Evolutionary conservation across 768 basidiomycete species (phyloP).

Genomic region (Agaricus bisporus): DNA sequence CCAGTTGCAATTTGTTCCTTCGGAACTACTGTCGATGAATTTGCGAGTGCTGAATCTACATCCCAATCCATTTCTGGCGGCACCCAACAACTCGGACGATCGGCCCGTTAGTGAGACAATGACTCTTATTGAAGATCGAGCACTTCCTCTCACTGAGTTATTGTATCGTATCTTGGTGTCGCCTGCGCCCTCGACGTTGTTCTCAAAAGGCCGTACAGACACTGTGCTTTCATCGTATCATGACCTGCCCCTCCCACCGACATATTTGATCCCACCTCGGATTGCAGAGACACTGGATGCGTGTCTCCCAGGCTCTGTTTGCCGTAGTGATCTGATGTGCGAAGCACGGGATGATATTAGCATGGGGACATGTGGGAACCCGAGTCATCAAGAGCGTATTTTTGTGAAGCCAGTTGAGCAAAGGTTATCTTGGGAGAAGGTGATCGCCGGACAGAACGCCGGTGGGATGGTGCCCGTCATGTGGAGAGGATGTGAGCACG

Average conservation of each 20-base stretch:
- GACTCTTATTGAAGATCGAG: slow-evolving; percentile 12
- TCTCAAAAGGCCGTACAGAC: slow-evolving; percentile 10
- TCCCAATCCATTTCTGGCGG: slow-evolving; percentile 55
- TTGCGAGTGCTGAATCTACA: slow-evolving; percentile 40
- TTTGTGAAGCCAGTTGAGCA: slow-evolving; percentile 58
- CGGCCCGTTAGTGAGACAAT: slow-evolving; percentile 22
- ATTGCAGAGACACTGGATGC: slow-evolving; percentile 27
- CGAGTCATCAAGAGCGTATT: slow-evolving; percentile 30
- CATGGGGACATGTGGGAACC: slow-evolving; percentile 43
- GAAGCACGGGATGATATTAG: slow-evolving; percentile 23
- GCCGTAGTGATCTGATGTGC: slow-evolving; percentile 18
- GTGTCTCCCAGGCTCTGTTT: slow-evolving; percentile 32
- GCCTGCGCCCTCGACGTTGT: slow-evolving; percentile 14
- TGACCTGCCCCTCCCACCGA: slow-evolving; percentile 27
- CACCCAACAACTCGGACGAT: slow-evolving; percentile 2
- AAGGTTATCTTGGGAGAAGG: slow-evolving; percentile 58
- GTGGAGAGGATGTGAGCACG: slow-evolving; percentile 64
- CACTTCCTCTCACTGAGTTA: slow-evolving; percentile 29
- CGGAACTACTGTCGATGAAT: slow-evolving; percentile 55
- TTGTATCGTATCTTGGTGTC: slow-evolving; percentile 28
- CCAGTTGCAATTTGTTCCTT: slow-evolving; percentile 50
- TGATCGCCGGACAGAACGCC: slow-evolving; percentile 43
- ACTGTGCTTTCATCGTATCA: slow-evolving; percentile 19
- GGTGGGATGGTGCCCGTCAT: slow-evolving; percentile 51
- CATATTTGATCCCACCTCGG: slow-evolving; percentile 20